Conservation (phyloP, 192 early-diverging fungal genomes). For the Dimargaris verticillata region DNA sequence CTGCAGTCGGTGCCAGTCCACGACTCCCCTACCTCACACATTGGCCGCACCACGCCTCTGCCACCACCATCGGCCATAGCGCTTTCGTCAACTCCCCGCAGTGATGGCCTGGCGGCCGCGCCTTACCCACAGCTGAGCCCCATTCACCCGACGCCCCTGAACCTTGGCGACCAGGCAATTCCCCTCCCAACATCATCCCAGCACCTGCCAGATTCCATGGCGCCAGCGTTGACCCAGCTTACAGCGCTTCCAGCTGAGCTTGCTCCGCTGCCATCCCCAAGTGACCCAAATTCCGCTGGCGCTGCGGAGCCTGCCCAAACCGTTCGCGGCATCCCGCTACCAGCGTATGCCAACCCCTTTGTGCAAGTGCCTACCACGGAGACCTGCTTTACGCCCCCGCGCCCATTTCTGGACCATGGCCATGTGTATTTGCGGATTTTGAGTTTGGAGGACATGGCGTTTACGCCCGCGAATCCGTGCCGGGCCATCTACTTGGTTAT, state of each 20-base stretch:
- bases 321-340: background rate
- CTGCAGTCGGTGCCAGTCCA: background rate
- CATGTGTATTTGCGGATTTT: conserved; percentile 7
- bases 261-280: background rate
- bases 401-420: conserved; percentile 8
- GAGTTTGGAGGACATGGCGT: conserved; percentile 10
- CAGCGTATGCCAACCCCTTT: conserved; percentile 7
- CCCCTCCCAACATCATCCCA: background rate
- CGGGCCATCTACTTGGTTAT: conserved; percentile 4
- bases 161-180: background rate
- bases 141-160: background rate
- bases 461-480: conserved; percentile 3
- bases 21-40: background rate
- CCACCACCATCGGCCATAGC: background rate
- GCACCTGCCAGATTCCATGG: background rate
- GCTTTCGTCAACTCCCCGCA: background rate
- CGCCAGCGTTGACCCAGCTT: background rate
- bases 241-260: background rate
- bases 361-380: conserved; percentile 6
- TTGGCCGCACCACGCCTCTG: background rate
- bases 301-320: background rate
- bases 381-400: conserved; percentile 6
- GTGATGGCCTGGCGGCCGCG: background rate
- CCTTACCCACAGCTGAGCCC: background rate
- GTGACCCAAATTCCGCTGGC: background rate